Base-by-base conservation (phyloP, 768 basidiomycete species). In the Russula foetens region DNA sequence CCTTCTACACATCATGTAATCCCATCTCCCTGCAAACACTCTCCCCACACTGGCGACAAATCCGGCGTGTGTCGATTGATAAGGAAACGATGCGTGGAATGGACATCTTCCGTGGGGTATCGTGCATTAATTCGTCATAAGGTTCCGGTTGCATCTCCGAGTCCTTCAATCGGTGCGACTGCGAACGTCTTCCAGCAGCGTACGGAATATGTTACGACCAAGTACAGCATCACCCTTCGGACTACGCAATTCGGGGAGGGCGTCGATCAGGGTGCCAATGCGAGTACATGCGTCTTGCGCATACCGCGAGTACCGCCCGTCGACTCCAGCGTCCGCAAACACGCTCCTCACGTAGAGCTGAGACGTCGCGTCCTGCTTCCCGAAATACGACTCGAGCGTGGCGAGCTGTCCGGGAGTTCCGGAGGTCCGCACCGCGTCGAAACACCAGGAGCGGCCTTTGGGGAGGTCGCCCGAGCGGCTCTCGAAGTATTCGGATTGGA, bases 371-470 rank as follows among this genome's bases (percentile, higher is more conserved):
- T 80, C 67, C 55, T 84, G 85, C 46, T 75, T 75, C 21, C 85
- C 85, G 67, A 90, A 88, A 71, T 85, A 82, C 24, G 75, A 79
- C 69, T 86, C 84, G 26, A 87, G 76, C 15, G 83, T 70, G 21
- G 71, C 71, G 33, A 81, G 79, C 69, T 87, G 85, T 31, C 70
- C 80, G 1, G 83, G 76, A 3, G 75, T 76, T 2, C 79, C 84
- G 35, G 78, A 69, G 23, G 75, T 70, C 59, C 98, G 78, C 33
- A 93, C 94, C 31, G 83, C 84, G 74, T 97, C 97, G 71, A 97
- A 79, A 65, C 87, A 86, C 97, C 96, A 99, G 21, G 88, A 89
- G 74, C 95, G 98, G 75, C 95, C 97, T 82, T 97, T 98, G 75
- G 98, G 95, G 60, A 98, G 74, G 14, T 89, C 81, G 5, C 86